Evolutionary conservation across 441 rosid genomes (phyloP).

Genomic region (Populus hybrid): DNA sequence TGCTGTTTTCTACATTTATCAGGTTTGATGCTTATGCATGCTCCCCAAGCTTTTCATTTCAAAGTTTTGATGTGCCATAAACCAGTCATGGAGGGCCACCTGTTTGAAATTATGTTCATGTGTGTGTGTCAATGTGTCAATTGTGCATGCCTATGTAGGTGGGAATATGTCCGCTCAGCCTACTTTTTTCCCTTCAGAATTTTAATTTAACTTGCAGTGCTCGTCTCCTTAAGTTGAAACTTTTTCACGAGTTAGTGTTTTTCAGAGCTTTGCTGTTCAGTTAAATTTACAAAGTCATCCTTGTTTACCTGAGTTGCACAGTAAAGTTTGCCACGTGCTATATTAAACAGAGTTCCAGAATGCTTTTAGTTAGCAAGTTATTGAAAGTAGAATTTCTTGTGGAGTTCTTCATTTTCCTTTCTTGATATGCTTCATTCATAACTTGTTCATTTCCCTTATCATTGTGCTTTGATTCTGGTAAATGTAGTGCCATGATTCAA

Average conservation of each 20-base stretch:
- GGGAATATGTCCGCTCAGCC: neutral
- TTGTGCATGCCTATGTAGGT: neutral
- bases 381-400: neutral
- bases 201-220: neutral
- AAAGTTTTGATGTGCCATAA: neutral
- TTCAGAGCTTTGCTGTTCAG: too few species aligned
- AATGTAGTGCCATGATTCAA: neutral
- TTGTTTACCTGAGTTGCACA: neutral
- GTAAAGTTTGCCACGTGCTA: neutral
- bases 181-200: neutral
- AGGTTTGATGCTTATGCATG: constrained; percentile 42
- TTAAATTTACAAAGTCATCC: too few species aligned
- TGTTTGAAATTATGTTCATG: neutral
- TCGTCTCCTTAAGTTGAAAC: neutral
- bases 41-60: neutral
- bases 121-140: neutral
- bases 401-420: neutral
- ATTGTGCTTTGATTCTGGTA: neutral
- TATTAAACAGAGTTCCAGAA: neutral
- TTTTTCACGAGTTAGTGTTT: too few species aligned
- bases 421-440: neutral
- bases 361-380: neutral
- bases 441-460: neutral
- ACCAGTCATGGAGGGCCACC: neutral
- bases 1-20: constrained; percentile 68